Conservation (phyloP, 2,329 filamentous ascomycete species). For the Aspergillus ibericus region DNA sequence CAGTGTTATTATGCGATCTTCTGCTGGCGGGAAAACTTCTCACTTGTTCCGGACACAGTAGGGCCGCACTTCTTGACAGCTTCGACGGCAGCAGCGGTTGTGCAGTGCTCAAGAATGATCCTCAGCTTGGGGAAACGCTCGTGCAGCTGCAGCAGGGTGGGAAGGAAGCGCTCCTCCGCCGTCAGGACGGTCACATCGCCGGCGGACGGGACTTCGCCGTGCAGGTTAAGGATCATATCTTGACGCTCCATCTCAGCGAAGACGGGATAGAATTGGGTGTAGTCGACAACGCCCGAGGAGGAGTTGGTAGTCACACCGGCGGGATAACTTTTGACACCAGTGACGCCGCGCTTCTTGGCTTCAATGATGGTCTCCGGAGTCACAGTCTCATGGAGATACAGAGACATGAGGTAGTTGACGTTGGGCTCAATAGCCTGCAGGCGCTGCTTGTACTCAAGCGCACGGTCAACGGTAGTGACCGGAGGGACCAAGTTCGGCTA, state of each 20-base stretch:
- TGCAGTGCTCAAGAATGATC: slow-evolving; percentile 77
- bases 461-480: slow-evolving; percentile 61
- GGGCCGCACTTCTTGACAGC: slow-evolving; percentile 75
- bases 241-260: slow-evolving; percentile 88
- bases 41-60: slow-evolving; percentile 60
- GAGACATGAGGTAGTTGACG: slow-evolving; percentile 71
- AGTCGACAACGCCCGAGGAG: slow-evolving; percentile 48
- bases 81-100: slow-evolving; percentile 75
- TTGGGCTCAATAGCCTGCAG: slow-evolving; percentile 61
- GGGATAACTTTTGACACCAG: slow-evolving; percentile 57
- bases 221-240: slow-evolving; percentile 84
- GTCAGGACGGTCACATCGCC: slow-evolving; percentile 60
- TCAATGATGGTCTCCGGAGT: slow-evolving; percentile 70
- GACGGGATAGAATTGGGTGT: slow-evolving; percentile 54
- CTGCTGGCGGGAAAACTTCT: not conserved
- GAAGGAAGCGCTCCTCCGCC: slow-evolving; percentile 75
- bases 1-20: not conserved
- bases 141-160: slow-evolving; percentile 73
- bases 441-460: slow-evolving; percentile 64
- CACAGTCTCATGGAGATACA: slow-evolving; percentile 65
- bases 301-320: slow-evolving; percentile 61
- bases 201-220: slow-evolving; percentile 64
- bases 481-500: slow-evolving; percentile 67
- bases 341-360: slow-evolving; percentile 70
- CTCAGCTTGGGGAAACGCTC: slow-evolving; percentile 64